phyloP scores from a whole-genome alignment of 2,329 filamentous ascomycete genomes.

The Hypoxylon sp. region DNA sequence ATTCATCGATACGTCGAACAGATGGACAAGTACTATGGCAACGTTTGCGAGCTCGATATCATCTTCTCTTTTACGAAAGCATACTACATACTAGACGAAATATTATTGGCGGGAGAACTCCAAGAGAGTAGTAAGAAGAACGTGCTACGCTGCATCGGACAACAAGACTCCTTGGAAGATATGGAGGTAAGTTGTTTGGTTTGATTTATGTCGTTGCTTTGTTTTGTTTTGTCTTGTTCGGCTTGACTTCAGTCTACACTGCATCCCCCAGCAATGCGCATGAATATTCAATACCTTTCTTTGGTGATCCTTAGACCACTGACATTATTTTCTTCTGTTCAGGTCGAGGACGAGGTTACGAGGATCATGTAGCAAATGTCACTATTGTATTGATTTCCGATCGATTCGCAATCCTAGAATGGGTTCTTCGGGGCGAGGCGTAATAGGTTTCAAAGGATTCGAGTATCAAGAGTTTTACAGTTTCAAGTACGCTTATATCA shows the following conservation, averaged over 20 bases:
- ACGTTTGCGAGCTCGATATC: constrained; percentile 98
- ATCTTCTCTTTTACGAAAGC: constrained; percentile 99
- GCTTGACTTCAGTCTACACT: too few relatives aligned
- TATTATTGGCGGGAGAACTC: constrained; percentile 93
- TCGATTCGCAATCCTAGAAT: constrained; percentile 27
- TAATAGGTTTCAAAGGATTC: constrained; percentile 32
- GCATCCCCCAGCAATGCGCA: constrained; percentile 8
- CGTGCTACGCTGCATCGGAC: constrained; percentile 91
- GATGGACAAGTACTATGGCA: constrained; percentile 99
- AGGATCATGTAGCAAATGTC: constrained; percentile 77
- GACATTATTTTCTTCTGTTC: constrained; percentile 60
- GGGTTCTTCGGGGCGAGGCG: constrained; percentile 29
- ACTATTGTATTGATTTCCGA: constrained; percentile 42
- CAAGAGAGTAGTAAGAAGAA: constrained; percentile 99
- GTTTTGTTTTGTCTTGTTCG: constrained; percentile 14
- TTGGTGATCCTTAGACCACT: constrained; percentile 50
- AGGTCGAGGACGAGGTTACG: constrained; percentile 90
- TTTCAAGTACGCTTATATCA: constrained; percentile 46
- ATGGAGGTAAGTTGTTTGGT: constrained; percentile 84
- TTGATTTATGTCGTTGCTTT: too few relatives aligned
- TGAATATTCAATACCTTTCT: constrained; percentile 15
- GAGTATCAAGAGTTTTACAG: constrained; percentile 37
- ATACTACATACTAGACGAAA: constrained; percentile 98
- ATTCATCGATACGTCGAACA: constrained; percentile 99
- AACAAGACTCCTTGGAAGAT: constrained; percentile 97